Conservation (phyloP, 2,329 filamentous ascomycete genomes). For the Xylariaceae sp. region DNA sequence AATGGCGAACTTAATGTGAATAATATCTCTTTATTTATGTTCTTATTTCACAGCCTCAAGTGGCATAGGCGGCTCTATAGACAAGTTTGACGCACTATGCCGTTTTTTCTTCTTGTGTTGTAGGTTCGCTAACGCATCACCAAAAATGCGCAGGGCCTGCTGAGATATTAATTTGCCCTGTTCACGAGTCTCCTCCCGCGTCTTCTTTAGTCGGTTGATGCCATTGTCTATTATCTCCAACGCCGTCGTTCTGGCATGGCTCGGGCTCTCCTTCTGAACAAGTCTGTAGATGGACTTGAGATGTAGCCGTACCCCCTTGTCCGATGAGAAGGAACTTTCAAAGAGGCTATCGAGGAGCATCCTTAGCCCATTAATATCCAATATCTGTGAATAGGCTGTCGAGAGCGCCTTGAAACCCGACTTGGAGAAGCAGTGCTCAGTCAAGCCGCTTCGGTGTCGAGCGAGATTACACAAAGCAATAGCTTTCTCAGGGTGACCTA, state of each 20-base stretch:
- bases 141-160: slow-evolving; percentile 27
- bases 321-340: slow-evolving; percentile 20
- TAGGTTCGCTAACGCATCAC: slow-evolving; percentile 23
- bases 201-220: slow-evolving; percentile 6
- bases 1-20: not conserved
- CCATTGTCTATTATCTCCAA: slow-evolving; percentile 20
- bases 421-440: slow-evolving; percentile 28
- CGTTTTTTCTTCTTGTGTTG: not conserved
- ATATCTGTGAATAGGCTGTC: slow-evolving; percentile 23
- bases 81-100: not conserved
- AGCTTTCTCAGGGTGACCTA: slow-evolving; percentile 24
- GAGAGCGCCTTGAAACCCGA: slow-evolving; percentile 24
- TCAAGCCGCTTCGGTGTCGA: slow-evolving; percentile 21
- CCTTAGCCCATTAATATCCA: slow-evolving; percentile 22
- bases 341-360: slow-evolving; percentile 23
- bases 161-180: slow-evolving; percentile 22
- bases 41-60: not conserved
- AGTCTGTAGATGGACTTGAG: slow-evolving; percentile 22
- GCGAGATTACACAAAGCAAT: slow-evolving; percentile 29
- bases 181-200: slow-evolving; percentile 16
- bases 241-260: slow-evolving; percentile 5
- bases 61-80: not conserved
- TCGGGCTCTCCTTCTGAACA: slow-evolving; percentile 13
- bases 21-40: not conserved
- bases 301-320: slow-evolving; percentile 21